A percentile compares a stretch with the other conserved stretches of the same genome.
phyloP scores from a whole-genome alignment of 2,329 filamentous ascomycete genomes.

The Hypoxylon sp. region DNA sequence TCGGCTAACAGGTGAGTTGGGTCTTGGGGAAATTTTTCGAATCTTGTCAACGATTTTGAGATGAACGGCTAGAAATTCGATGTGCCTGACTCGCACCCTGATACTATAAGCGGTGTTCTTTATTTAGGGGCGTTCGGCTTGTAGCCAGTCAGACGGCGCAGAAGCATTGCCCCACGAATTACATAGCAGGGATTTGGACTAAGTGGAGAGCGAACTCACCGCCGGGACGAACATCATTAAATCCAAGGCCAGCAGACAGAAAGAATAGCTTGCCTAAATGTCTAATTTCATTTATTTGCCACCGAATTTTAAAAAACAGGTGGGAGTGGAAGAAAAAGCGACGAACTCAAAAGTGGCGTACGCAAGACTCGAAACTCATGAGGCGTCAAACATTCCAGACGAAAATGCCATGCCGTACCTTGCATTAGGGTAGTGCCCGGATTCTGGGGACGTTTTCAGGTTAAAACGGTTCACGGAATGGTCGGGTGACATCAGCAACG shows the following conservation, averaged over 20 bases:
- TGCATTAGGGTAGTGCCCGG: neutral
- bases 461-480: neutral
- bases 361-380: neutral
- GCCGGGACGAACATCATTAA: constrained; percentile 7
- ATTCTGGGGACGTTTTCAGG: neutral
- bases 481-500: constrained; percentile 29
- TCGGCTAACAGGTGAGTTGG: constrained; percentile 9
- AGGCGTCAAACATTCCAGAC: constrained; percentile 2
- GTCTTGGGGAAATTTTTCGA: constrained; percentile 1
- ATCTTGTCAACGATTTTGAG: constrained; percentile 7
- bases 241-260: no score
- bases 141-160: constrained; percentile 10
- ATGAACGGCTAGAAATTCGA: constrained; percentile 6
- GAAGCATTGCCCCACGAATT: constrained; percentile 12
- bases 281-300: neutral
- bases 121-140: neutral
- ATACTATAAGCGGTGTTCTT: constrained; percentile 5
- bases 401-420: neutral
- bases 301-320: neutral
- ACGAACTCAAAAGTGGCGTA: neutral
- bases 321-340: neutral
- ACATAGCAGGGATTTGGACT: constrained; percentile 7
- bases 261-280: neutral
- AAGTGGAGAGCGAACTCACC: constrained; percentile 16
- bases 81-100: constrained; percentile 26